Evolutionary conservation across 2,329 filamentous ascomycete genomes (phyloP).

Genomic region (Zymoseptoria crescenta): DNA sequence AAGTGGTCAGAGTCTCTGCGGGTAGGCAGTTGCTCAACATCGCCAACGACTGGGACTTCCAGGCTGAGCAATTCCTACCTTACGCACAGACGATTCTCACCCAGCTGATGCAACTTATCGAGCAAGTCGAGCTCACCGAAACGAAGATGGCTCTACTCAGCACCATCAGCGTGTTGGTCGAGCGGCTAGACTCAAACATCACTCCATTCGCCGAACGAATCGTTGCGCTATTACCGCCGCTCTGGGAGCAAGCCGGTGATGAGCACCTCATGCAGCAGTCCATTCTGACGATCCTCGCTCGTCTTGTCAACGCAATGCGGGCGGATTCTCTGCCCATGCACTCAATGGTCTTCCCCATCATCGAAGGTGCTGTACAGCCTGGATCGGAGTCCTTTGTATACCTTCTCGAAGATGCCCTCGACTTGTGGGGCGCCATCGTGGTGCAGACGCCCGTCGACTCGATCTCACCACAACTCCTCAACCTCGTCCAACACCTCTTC

Average conservation of each 20-base stretch:
- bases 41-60: constrained; percentile 78
- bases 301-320: constrained; percentile 80
- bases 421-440: constrained; percentile 76
- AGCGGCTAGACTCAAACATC: constrained; percentile 68
- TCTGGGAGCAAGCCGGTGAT: constrained; percentile 81
- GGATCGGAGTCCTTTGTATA: constrained; percentile 68
- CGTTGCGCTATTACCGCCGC: constrained; percentile 65
- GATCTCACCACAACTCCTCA: constrained; percentile 36
- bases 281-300: constrained; percentile 75
- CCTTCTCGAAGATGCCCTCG: constrained; percentile 82
- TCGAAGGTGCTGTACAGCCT: constrained; percentile 69
- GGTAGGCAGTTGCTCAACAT: constrained; percentile 75
- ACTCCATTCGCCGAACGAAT: constrained; percentile 67
- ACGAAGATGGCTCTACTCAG: constrained; percentile 86
- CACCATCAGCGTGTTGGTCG: constrained; percentile 73
- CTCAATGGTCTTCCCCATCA: constrained; percentile 68
- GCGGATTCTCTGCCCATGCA: constrained; percentile 72
- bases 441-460: constrained; percentile 44
- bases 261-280: constrained; percentile 92
- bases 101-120: constrained; percentile 67
- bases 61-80: constrained; percentile 63
- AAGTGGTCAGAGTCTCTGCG: constrained; percentile 85
- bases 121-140: constrained; percentile 72
- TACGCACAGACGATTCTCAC: constrained; percentile 67
- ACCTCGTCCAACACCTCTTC: constrained; percentile 38